Conservation (phyloP, 2,329 filamentous ascomycete genomes). For the Fulvia fulva region DNA sequence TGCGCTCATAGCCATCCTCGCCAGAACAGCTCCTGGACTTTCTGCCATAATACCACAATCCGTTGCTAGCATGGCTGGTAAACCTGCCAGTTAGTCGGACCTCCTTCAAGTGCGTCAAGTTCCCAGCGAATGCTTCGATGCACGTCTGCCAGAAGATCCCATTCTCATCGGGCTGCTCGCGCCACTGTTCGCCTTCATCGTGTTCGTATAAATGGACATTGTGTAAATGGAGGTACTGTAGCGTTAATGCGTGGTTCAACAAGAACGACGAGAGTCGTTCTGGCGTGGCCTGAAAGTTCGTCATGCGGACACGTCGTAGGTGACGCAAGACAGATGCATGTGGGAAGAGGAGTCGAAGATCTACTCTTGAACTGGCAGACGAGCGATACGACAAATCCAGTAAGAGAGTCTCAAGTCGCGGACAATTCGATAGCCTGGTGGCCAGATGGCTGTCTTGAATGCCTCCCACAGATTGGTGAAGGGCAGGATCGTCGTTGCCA, state of each 20-base stretch:
- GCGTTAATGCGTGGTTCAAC: not conserved
- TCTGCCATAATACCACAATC: not conserved
- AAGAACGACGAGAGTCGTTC: not conserved
- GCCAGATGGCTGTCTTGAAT: not conserved
- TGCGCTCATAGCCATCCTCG: not conserved
- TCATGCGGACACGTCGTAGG: not conserved
- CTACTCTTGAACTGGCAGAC: not conserved
- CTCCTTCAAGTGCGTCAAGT: not conserved
- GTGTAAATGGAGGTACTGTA: not conserved
- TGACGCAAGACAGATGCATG: not conserved
- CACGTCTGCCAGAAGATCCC: not conserved
- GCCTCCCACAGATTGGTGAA: not conserved
- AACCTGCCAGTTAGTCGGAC: not conserved
- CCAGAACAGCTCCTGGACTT: not conserved
- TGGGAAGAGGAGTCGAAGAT: not conserved
- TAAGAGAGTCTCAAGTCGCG: not conserved
- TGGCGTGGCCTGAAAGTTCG: not conserved
- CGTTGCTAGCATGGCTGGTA: not conserved
- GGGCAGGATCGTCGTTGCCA: too few species aligned
- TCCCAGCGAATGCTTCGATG: not conserved
- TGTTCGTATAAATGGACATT: not conserved
- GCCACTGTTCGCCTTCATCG: not conserved
- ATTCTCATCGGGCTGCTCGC: not conserved
- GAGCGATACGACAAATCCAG: not conserved
- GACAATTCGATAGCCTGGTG: not conserved